A percentile compares a stretch with the other conserved stretches of the same genome.
These are phyloP conservation scores for Glycine latifolia DNA, from an alignment of 306 rosid species.

Conservation along the genomic window DNA sequence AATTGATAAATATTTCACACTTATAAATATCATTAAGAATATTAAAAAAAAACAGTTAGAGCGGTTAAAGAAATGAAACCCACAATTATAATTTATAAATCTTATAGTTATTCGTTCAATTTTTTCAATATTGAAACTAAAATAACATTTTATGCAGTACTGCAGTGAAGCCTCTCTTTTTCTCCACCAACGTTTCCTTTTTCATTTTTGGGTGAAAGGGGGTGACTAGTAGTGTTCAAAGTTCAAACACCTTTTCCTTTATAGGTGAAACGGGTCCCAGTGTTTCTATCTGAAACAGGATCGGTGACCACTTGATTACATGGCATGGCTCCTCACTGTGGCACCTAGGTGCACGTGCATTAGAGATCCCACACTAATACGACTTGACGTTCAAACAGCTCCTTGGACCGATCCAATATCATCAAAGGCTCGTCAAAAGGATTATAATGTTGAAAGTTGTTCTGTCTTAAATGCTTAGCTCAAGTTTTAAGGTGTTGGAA, in stretches of 20 bases:
- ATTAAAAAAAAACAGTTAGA: too few relatives aligned
- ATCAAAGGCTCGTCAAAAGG: not conserved
- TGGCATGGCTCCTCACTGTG: not conserved
- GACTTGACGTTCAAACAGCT: constrained; percentile 20
- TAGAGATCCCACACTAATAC: constrained; percentile 15
- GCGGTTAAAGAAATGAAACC: too few relatives aligned
- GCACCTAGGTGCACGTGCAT: constrained; percentile 53
- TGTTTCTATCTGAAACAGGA: constrained; percentile 38
- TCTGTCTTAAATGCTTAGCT: too few relatives aligned
- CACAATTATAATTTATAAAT: too few relatives aligned
- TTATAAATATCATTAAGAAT: too few relatives aligned
- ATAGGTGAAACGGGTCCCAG: constrained; percentile 43
- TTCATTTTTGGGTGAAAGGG: constrained; percentile 25
- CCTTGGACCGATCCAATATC: not conserved
- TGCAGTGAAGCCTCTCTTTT: not conserved
- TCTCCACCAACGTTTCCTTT: constrained; percentile 5
- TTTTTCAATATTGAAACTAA: not conserved
- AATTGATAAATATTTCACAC: too few relatives aligned
- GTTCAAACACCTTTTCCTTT: constrained; percentile 33
- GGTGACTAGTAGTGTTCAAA: not conserved
- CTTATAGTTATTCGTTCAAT: too few relatives aligned
- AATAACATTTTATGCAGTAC: not conserved
- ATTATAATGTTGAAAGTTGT: too few relatives aligned
- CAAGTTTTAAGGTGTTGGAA: too few relatives aligned
- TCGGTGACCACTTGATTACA: constrained; percentile 37